Base-by-base conservation (phyloP, 2,329 filamentous ascomycete genomes). In the Curvularia hawaiiensis region DNA sequence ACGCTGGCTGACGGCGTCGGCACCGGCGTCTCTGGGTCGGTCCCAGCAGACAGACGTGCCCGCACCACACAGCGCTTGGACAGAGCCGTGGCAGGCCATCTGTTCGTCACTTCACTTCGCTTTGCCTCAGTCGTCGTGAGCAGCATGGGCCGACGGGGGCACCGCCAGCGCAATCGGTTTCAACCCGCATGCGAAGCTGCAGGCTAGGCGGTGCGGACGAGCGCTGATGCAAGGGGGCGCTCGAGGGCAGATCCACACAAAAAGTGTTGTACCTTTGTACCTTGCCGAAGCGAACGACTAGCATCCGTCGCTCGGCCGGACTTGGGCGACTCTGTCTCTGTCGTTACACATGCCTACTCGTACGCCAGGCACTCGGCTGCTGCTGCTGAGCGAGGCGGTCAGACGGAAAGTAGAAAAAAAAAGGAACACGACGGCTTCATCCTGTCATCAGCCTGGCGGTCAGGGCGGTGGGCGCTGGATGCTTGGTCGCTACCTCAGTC, bases 211-310 rank as follows among this genome's bases (percentile, higher is more conserved):
- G 60, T 61, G 62, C 61, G 55, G 58, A 61, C 62, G 64, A 68
- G 67, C 66, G 69, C 66, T 57, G 67, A 70, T 75, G 73, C 73
- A 75, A 75, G 73, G 73, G 71, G 63, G 22, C 22, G 64, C 61
- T 69, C 62, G 63, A 72, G 62, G 64, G 65, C 33, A 54, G 70
- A 70, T 74, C 69, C 72, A 72, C 73, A 20, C 38, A 64, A 52
- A 58, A 52, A 60, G 60, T 70, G 55, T 65, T 64, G 67, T 72
- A 68, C 65, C 67, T 73, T 65, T 72, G 73, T 75, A 75, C 73
- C 73, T 75, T 75, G 65, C 73, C 64, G 73, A 75, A 75, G 72
- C 73, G 73, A 75, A 74, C 59, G 61, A 56, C 69, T 69, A 72
- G 62, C 65, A 68, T 62, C 65, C 62, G 63, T 63, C 30, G 33